Percentiles rank a stretch among this genome's conserved stretches.
Evolutionary conservation across 805 yeast species (phyloP).

Genomic region (Clavispora santaluciae): DNA sequence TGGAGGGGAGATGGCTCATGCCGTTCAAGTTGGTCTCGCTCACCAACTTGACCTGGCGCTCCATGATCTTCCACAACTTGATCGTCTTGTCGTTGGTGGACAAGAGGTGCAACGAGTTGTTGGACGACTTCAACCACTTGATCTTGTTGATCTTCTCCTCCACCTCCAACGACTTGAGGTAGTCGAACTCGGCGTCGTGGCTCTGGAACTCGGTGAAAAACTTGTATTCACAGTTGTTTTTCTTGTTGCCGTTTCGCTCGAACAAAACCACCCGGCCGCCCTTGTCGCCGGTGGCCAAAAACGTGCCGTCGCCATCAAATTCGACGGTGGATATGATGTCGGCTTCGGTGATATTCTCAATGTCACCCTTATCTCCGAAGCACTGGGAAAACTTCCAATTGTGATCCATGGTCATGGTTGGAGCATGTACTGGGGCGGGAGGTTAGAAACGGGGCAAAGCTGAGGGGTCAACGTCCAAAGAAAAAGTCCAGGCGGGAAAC

Average conservation of each 20-base stretch:
- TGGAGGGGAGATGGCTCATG: slow-evolving; percentile 18
- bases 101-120: slow-evolving; percentile 83
- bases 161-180: slow-evolving; percentile 89
- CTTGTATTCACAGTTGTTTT: slow-evolving; percentile 74
- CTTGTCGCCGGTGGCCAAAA: slow-evolving; percentile 95
- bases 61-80: slow-evolving; percentile 94
- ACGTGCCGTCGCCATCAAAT: slow-evolving; percentile 92
- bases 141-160: slow-evolving; percentile 98
- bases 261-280: slow-evolving; percentile 97
- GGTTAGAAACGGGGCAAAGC: neutral
- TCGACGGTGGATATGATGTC: slow-evolving; percentile 97
- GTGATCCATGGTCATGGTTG: slow-evolving; percentile 26
- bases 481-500: neutral
- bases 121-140: slow-evolving; percentile 88
- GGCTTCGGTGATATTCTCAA: slow-evolving; percentile 91
- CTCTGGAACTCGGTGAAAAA: slow-evolving; percentile 96
- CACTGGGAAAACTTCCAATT: slow-evolving; percentile 91
- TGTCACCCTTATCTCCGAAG: slow-evolving; percentile 97
- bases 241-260: slow-evolving; percentile 75
- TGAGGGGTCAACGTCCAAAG: neutral
- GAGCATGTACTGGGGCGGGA: neutral
- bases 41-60: slow-evolving; percentile 86
- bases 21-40: slow-evolving; percentile 73
- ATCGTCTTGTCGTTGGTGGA: slow-evolving; percentile 98
- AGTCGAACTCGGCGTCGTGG: slow-evolving; percentile 98